Evolutionary conservation across 2,329 filamentous ascomycete genomes (phyloP).

Genomic region (Cercospora sesami): DNA sequence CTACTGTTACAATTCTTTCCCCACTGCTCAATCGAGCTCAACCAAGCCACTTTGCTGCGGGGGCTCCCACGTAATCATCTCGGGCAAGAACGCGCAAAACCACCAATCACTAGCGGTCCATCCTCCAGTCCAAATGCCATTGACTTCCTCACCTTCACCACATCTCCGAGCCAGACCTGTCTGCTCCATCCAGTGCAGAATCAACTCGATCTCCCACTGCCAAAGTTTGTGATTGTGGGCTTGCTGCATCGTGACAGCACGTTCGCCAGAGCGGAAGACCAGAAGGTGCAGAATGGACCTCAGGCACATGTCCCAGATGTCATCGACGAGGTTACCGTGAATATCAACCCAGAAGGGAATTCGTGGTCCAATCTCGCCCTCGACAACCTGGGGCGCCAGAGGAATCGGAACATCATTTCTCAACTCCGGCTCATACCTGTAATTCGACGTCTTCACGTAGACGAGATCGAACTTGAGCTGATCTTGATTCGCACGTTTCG

Average conservation of each 20-base stretch:
- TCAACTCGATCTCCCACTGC: constrained; percentile 61
- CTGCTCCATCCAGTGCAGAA: constrained; percentile 60
- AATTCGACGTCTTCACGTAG: constrained; percentile 58
- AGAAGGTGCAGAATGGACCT: constrained; percentile 63
- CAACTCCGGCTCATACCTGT: constrained; percentile 57
- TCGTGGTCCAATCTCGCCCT: constrained; percentile 32
- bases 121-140: constrained; percentile 36
- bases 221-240: constrained; percentile 61
- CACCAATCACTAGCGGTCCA: constrained; percentile 63
- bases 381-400: constrained; percentile 10
- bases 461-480: constrained; percentile 65
- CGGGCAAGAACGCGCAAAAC: constrained; percentile 56
- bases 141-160: constrained; percentile 40
- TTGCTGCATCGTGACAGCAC: constrained; percentile 54
- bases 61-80: constrained; percentile 31
- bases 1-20: not conserved
- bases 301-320: constrained; percentile 65
- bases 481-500: constrained; percentile 64
- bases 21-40: constrained; percentile 3
- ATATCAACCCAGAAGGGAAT: constrained; percentile 74
- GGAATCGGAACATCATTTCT: constrained; percentile 44
- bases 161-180: constrained; percentile 54
- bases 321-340: constrained; percentile 58
- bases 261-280: constrained; percentile 62
- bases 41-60: constrained; percentile 11